Percentiles rank a stretch among this genome's conserved stretches.
Conservation (phyloP, 768 basidiomycete genomes). For the Scleroderma bovista region DNA sequence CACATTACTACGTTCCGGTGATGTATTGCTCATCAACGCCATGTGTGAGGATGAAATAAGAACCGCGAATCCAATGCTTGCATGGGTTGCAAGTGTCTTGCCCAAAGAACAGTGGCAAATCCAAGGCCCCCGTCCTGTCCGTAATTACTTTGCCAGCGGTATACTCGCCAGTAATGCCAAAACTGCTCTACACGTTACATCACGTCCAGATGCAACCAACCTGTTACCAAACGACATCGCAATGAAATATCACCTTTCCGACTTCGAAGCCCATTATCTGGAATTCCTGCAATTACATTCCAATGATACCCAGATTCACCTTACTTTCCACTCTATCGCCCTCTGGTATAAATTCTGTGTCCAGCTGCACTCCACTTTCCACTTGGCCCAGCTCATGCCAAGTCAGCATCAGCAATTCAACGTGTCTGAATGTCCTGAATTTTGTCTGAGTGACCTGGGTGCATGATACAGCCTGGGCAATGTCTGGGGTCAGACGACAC, state of each 20-base stretch:
- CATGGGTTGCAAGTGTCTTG: neutral
- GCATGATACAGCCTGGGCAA: too few relatives aligned
- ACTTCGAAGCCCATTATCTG: conserved; percentile 11
- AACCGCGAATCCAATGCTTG: neutral
- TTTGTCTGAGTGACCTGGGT: too few relatives aligned
- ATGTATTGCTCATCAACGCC: neutral
- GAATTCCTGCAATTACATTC: neutral
- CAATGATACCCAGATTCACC: neutral
- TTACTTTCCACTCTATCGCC: neutral
- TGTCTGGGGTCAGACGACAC: too few relatives aligned
- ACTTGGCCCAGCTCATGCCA: conserved; percentile 12
- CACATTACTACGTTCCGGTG: conserved; percentile 9
- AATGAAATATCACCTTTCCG: conserved; percentile 16
- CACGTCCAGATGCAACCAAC: neutral
- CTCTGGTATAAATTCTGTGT: conserved; percentile 22
- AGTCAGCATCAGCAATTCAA: too few relatives aligned
- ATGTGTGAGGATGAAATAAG: neutral
- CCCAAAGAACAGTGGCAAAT: neutral
- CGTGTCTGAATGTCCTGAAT: too few relatives aligned
- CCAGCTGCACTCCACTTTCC: conserved; percentile 17
- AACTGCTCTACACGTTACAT: neutral
- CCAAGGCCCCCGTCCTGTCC: neutral
- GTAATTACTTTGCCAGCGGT: too few relatives aligned
- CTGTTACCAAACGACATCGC: neutral
- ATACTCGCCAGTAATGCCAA: too few relatives aligned